Evolutionary conservation across 495 filamentous ascomycete species (phyloP).

Genomic region (Bacidia rubella): DNA sequence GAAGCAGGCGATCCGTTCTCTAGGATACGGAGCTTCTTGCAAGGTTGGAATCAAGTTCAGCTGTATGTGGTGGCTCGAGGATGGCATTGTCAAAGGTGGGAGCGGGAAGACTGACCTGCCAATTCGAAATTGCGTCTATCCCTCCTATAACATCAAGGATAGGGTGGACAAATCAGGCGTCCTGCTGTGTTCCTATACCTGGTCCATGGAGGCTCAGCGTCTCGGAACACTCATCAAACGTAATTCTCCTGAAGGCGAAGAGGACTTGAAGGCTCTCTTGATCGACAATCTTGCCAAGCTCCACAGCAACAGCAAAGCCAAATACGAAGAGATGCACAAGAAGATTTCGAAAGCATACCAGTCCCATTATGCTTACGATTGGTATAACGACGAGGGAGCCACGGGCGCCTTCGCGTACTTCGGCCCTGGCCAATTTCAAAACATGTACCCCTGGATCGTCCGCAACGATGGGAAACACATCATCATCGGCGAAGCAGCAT

Average conservation of each 20-base stretch:
- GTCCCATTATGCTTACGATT: constrained; percentile 25
- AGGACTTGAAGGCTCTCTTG: constrained; percentile 21
- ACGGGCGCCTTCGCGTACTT: constrained; percentile 34
- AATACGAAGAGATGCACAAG: constrained; percentile 5
- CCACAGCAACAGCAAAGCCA: not conserved
- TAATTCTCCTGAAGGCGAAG: constrained; percentile 5
- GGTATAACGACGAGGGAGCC: constrained; percentile 26
- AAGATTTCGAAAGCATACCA: constrained; percentile 15
- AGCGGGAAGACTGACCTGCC: constrained; percentile 25
- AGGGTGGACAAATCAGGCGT: constrained; percentile 17
- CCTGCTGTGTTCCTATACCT: constrained; percentile 31
- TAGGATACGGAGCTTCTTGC: constrained; percentile 17
- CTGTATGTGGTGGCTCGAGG: constrained; percentile 17
- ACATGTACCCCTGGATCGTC: constrained; percentile 19
- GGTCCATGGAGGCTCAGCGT: constrained; percentile 28
- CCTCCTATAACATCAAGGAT: constrained; percentile 25
- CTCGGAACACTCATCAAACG: constrained; percentile 22
- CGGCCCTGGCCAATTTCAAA: constrained; percentile 30
- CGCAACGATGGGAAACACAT: constrained; percentile 21
- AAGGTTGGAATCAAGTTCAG: constrained; percentile 20
- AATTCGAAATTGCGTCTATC: constrained; percentile 31
- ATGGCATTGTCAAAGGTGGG: constrained; percentile 23
- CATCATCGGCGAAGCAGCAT: constrained; percentile 18
- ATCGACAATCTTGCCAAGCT: constrained; percentile 17
- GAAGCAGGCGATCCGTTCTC: constrained; percentile 18